Conservation (phyloP, 495 filamentous ascomycete genomes). For the Bacidia rubella region DNA sequence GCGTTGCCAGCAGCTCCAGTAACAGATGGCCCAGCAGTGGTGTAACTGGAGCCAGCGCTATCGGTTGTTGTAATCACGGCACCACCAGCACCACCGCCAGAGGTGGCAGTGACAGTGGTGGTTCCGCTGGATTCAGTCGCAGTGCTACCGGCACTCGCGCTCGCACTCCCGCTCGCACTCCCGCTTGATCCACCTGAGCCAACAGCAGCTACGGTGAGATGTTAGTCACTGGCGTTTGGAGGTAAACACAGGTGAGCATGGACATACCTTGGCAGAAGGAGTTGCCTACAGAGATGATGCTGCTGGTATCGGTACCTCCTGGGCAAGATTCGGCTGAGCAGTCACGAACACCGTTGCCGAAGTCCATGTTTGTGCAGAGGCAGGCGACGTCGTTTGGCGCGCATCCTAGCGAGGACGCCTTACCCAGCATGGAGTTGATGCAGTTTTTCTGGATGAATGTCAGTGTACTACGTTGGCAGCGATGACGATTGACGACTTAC, state of each 20-base stretch:
- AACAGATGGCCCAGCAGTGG: conserved; percentile 16
- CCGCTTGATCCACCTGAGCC: no score
- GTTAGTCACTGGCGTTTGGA: no score
- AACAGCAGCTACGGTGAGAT: no score
- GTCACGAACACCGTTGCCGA: conserved; percentile 64
- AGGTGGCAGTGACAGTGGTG: conserved; percentile 17
- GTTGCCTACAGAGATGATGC: conserved; percentile 13
- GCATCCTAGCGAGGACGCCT: conserved; percentile 46
- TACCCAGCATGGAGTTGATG: conserved; percentile 55
- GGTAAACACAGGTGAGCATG: conserved; percentile 7
- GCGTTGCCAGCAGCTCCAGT: not conserved
- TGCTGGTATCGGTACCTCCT: conserved; percentile 2
- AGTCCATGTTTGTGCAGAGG: conserved; percentile 57
- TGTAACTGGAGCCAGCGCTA: conserved; percentile 13
- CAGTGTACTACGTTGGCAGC: conserved; percentile 1
- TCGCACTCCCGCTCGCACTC: conserved; percentile 7
- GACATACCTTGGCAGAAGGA: conserved; percentile 21
- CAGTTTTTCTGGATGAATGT: conserved; percentile 46
- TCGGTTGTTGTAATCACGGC: conserved; percentile 15
- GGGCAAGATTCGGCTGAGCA: conserved; percentile 58
- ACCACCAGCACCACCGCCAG: conserved; percentile 4
- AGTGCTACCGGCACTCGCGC: conserved; percentile 16
- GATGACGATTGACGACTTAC: conserved; percentile 6
- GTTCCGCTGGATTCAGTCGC: conserved; percentile 19
- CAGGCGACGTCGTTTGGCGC: conserved; percentile 40